A percentile compares a stretch with the other conserved stretches of the same genome.
These are phyloP conservation scores for Umbelopsis isabellina DNA, from an alignment of 192 early-diverging fungal genomes.

Conservation along the genomic window DNA sequence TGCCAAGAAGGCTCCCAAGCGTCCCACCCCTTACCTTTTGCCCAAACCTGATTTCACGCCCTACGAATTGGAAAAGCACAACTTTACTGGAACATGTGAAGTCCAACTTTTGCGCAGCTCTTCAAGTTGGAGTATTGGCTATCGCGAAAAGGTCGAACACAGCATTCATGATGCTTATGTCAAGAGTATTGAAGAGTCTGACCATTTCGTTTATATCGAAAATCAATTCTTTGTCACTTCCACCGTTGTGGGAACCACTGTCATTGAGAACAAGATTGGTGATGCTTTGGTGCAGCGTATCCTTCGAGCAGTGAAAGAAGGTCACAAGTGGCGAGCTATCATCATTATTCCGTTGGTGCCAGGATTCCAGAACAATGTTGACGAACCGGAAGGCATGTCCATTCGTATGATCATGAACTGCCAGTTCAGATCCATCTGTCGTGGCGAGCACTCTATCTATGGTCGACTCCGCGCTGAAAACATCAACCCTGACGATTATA, in stretches of 20 bases:
- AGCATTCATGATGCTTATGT: constrained; percentile 80
- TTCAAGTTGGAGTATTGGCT: constrained; percentile 70
- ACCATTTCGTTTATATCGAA: constrained; percentile 88
- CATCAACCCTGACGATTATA: constrained; percentile 63
- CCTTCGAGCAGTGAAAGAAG: constrained; percentile 61
- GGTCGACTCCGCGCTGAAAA: constrained; percentile 60
- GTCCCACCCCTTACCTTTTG: constrained; percentile 66
- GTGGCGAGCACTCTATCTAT: constrained; percentile 73
- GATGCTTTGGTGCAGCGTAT: constrained; percentile 76
- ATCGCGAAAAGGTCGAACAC: constrained; percentile 56
- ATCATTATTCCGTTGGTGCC: constrained; percentile 81
- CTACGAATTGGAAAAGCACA: constrained; percentile 50
- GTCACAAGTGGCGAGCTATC: constrained; percentile 63
- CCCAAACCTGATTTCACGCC: constrained; percentile 65
- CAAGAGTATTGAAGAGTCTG: constrained; percentile 70
- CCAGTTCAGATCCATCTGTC: constrained; percentile 76
- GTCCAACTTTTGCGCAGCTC: constrained; percentile 71
- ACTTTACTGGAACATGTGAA: constrained; percentile 57
- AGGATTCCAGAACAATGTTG: constrained; percentile 77
- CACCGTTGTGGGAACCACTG: constrained; percentile 53
- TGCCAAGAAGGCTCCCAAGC: constrained; percentile 55
- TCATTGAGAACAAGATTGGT: constrained; percentile 79
- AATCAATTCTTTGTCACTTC: constrained; percentile 86
- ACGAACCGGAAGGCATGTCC: constrained; percentile 66
- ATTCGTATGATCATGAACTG: constrained; percentile 79